Base-by-base conservation (phyloP, 1,284 basidiomycete genomes). In the Gymnopus androsaceus region DNA sequence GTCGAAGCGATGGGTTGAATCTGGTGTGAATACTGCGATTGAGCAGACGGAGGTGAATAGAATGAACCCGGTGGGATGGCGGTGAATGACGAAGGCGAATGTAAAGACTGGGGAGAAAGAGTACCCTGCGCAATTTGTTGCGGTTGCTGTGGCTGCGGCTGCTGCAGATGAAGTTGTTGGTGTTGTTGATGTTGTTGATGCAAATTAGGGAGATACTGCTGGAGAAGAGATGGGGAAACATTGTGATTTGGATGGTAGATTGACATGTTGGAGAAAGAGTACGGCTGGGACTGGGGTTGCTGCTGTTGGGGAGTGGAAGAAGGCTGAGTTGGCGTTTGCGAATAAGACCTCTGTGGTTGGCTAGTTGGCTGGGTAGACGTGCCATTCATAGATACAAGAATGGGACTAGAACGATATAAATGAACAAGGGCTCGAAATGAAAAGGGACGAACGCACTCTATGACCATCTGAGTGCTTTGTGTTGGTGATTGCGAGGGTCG, bases 21-120 rank as follows among this genome's bases (percentile, higher is more conserved):
- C 33, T 33, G 66, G 62, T 30, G 62, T 63, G 19, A 67, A 62
- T 1, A 68, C 48, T 33, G 72, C 12, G 58, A 55, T 58, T 61
- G 58, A 67, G 48, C n/a, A 48, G 30, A 36, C 7, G 61, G 57
- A 65, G 67, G 59, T 61, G 69, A 54, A 67, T 77, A 73, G 71
- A 75, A 72, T 58, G 67, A 63, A 34, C 74, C 65, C 4, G 75
- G 68, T 14, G 78, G 70, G 21, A 74, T 60, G 19, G 81, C 69
- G 5, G 69, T 64, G 37, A 69, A 65, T 55, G 62, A 60, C 21
- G 72, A 71, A 1, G 84, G 79, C 2, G 83, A 75, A 65, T 87
- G 85, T 30, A 88, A 75, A 46, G 79, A 81, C 62, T 83, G 84
- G 2, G 88, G 88, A 3, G 86, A 83, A 25, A 88, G 76, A 4